A percentile compares a stretch with the other conserved stretches of the same genome.
phyloP scores from a whole-genome alignment of 805 yeast species.

The Nakazawaea ernobii region DNA sequence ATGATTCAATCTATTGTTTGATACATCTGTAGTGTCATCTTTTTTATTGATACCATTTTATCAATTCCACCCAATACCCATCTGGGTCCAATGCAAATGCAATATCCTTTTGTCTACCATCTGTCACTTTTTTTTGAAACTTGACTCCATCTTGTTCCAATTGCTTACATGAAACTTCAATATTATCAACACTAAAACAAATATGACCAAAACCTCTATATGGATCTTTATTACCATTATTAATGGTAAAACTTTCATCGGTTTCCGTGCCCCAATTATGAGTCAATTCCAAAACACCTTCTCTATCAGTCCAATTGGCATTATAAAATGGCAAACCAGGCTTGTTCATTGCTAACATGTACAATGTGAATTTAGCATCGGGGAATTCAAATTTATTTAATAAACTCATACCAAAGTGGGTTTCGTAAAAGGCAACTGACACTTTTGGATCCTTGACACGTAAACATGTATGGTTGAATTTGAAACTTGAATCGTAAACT shows the following conservation, averaged over 20 bases:
- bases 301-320: slow-evolving; percentile 31
- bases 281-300: slow-evolving; percentile 79
- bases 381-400: slow-evolving; percentile 47
- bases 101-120: slow-evolving; percentile 89
- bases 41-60: slow-evolving; percentile 45
- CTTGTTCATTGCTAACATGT: slow-evolving; percentile 57
- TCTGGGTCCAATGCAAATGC: slow-evolving; percentile 96
- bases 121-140: slow-evolving; percentile 78
- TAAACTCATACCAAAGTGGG: slow-evolving; percentile 68
- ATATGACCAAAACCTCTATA: slow-evolving; percentile 92
- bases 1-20: slow-evolving; percentile 66
- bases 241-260: slow-evolving; percentile 49
- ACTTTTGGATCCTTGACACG: slow-evolving; percentile 77
- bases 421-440: slow-evolving; percentile 67
- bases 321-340: slow-evolving; percentile 32
- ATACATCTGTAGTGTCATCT: slow-evolving; percentile 31
- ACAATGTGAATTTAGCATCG: slow-evolving; percentile 55
- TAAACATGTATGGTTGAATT: slow-evolving; percentile 66
- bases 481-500: slow-evolving; percentile 28
- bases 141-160: slow-evolving; percentile 58
- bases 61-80: slow-evolving; percentile 93
- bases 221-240: slow-evolving; percentile 82
- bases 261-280: slow-evolving; percentile 73
- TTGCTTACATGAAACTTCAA: slow-evolving; percentile 51
- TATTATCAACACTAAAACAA: slow-evolving; percentile 80